phyloP scores from a whole-genome alignment of 495 filamentous ascomycete genomes.

The Talaromyces proteolyticus region DNA sequence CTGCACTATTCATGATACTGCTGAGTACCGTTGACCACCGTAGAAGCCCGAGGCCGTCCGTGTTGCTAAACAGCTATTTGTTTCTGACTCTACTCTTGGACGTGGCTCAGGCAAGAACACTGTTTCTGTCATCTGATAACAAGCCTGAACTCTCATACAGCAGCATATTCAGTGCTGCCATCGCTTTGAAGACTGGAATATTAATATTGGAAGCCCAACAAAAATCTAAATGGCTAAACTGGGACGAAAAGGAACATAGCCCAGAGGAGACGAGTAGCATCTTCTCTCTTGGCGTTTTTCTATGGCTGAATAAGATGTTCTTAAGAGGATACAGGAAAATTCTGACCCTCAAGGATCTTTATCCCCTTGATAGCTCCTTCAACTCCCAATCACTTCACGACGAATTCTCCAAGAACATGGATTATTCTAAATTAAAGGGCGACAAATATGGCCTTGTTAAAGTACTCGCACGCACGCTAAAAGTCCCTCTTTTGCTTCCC shows the following conservation, averaged over 20 bases:
- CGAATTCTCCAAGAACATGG: not conserved
- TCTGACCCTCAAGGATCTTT: slow-evolving; percentile 31
- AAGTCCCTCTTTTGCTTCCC: slow-evolving; percentile 19
- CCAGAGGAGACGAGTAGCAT: slow-evolving; percentile 42
- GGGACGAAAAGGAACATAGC: slow-evolving; percentile 20
- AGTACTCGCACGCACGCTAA: not conserved
- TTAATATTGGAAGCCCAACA: slow-evolving; percentile 36
- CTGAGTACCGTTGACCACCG: slow-evolving; percentile 42
- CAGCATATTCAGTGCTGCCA: slow-evolving; percentile 27
- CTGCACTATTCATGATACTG: slow-evolving; percentile 15
- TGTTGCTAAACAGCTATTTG: slow-evolving; percentile 43
- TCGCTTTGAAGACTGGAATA: slow-evolving; percentile 33
- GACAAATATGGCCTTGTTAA: slow-evolving; percentile 6
- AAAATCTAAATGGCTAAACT: slow-evolving; percentile 32
- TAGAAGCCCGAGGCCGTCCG: slow-evolving; percentile 39
- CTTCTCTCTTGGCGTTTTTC: slow-evolving; percentile 30
- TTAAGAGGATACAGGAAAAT: slow-evolving; percentile 26
- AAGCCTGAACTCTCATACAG: slow-evolving; percentile 14
- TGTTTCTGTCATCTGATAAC: slow-evolving; percentile 22
- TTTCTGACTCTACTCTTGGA: slow-evolving; percentile 45
- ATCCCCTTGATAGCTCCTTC: slow-evolving; percentile 1
- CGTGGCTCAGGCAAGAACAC: slow-evolving; percentile 36
- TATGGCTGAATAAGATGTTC: slow-evolving; percentile 39
- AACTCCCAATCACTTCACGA: too few relatives aligned
- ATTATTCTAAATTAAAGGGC: not conserved